Base-by-base conservation (phyloP, 331 rosid species). In the Cydonia oblonga region DNA sequence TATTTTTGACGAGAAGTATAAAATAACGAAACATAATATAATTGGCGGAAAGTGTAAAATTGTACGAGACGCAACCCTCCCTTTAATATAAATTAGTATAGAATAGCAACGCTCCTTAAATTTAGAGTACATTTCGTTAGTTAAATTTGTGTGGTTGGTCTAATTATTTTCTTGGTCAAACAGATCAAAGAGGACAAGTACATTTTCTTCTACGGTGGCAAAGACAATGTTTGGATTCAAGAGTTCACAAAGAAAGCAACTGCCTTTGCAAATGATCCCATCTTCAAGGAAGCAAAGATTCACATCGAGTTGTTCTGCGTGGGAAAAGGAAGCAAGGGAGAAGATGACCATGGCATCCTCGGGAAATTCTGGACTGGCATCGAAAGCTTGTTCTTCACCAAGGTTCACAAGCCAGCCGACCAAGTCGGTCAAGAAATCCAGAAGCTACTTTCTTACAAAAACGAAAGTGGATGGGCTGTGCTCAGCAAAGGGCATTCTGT, bases 391-490 rank as follows among this genome's bases (percentile, higher is more conserved):
- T 76, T 81, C 28, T 64, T 70, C 40, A 78, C 81, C 46, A 75
- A 81, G 52, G 72, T 73, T 33, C 77, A 81, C 60, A 73, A 73
- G 28, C 77, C 75, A 18, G 13, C 68, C 0, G 77, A 83, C 70
- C 66, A 74, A 0, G 68, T 71, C 56, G 75, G 76, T 25, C 56
- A 78, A 24, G 86, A 85, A 56, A 51, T 86, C 74, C 82, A 75
- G 18, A 80, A 78, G 71, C 59, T 82, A 42, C 78, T 80, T 0
- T 83, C 84, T 68, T 83, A 75, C 82, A 82, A 86, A 58, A 82
- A 83, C 16, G 89, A 86, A 76, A 80, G 83, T 30, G 87, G 85
- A 4, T 83, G 89, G 89, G 85, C 80, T 2, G 64, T 86, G 62
- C 76, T 86, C 9, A 54, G 76, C 82, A 80, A 83, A 20, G 89